Conservation (phyloP, 257 asterid genomes). For the Oldenlandia corymbosa region DNA sequence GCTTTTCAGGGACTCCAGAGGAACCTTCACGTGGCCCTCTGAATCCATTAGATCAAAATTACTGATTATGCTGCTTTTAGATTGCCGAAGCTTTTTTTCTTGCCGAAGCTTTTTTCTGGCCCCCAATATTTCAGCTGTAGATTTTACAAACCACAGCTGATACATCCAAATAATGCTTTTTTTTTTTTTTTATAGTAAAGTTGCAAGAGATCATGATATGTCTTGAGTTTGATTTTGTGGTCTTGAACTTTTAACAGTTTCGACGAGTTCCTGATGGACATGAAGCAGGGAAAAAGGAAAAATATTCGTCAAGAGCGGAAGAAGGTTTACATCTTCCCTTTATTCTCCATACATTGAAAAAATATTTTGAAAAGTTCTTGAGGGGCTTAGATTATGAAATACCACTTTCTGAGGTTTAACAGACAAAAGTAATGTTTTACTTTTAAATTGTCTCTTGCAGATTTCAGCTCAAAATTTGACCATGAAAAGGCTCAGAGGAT, state of each 20-base stretch:
- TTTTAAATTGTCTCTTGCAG: conserved; percentile 40
- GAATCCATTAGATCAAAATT: not conserved
- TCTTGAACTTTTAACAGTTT: conserved; percentile 44
- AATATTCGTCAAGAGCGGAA: conserved; percentile 98
- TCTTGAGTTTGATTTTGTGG: conserved; percentile 10
- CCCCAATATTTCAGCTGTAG: not conserved
- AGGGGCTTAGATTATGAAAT: too few relatives aligned
- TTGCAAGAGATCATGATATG: not conserved
- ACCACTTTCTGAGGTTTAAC: too few relatives aligned
- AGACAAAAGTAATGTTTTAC: too few relatives aligned
- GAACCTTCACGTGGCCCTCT: not conserved
- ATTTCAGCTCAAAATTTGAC: conserved; percentile 76
- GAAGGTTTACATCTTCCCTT: conserved; percentile 46
- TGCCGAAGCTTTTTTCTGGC: not conserved
- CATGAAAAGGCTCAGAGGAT: conserved; percentile 88
- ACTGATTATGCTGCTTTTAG: not conserved
- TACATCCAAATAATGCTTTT: not conserved
- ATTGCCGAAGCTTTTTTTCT: not conserved
- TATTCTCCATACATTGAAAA: too few relatives aligned
- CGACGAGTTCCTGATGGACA: conserved; percentile 94
- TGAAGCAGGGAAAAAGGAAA: conserved; percentile 95
- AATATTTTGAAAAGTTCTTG: too few relatives aligned
- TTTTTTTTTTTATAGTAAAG: not conserved
- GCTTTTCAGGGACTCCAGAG: not conserved
- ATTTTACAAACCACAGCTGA: not conserved